Conservation (phyloP, 805 yeast genomes). For the Komagataella mondaviorum region DNA sequence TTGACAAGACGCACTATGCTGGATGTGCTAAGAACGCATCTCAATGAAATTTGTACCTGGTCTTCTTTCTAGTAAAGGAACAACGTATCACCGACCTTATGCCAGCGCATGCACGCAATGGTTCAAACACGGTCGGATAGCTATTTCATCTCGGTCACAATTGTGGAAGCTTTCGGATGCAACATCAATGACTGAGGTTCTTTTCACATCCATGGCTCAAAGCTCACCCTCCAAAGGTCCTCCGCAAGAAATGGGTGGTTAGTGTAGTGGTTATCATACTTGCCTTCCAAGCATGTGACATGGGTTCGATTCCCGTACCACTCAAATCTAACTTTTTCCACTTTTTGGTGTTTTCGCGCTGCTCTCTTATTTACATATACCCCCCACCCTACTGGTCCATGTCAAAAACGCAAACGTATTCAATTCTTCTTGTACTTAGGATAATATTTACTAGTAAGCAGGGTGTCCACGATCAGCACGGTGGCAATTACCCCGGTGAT, state of each 20-base stretch:
- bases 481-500: conserved; percentile 37
- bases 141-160: too few relatives aligned
- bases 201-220: too few relatives aligned
- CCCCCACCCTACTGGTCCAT: not conserved
- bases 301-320: conserved; percentile 92
- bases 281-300: conserved; percentile 92
- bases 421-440: conserved; percentile 35
- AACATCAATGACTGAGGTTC: too few relatives aligned
- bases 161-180: too few relatives aligned
- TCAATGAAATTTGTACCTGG: too few relatives aligned
- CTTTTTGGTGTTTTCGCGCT: conserved; percentile 11
- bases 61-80: too few relatives aligned
- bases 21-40: too few relatives aligned
- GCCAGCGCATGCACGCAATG: too few relatives aligned
- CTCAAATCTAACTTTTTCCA: conserved; percentile 28
- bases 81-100: too few relatives aligned
- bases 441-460: conserved; percentile 37
- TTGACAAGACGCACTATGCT: too few relatives aligned
- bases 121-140: too few relatives aligned
- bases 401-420: not conserved
- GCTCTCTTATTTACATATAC: not conserved
- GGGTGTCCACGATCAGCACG: conserved; percentile 38
- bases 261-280: conserved; percentile 88
- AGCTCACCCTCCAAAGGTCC: too few relatives aligned
- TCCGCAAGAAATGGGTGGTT: conserved; percentile 42